Conservation (phyloP, 1,284 basidiomycete species). For the Cryptococcus jaspeensis region DNA sequence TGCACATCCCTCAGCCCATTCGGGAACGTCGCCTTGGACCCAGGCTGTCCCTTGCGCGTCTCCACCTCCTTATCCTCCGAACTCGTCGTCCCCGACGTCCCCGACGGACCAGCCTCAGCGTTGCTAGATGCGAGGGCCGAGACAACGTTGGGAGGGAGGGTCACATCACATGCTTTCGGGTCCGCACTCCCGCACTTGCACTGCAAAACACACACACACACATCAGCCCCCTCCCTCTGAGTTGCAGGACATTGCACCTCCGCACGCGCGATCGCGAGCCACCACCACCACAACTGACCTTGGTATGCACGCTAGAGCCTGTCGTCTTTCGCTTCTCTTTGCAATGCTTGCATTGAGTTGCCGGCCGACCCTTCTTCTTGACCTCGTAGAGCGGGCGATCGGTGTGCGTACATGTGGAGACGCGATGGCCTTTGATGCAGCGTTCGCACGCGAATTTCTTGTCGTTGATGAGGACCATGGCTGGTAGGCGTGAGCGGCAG, state of each 20-base stretch:
- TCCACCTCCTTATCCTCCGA: conserved; percentile 16
- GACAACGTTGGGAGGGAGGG: neutral
- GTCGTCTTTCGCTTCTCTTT: conserved; percentile 64
- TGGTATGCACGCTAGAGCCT: conserved; percentile 51
- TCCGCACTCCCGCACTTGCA: conserved; percentile 52
- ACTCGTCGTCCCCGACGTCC: no score
- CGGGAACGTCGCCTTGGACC: conserved; percentile 46
- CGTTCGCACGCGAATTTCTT: conserved; percentile 70
- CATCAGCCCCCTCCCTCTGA: conserved; percentile 12
- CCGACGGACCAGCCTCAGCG: neutral
- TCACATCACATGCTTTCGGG: conserved; percentile 4
- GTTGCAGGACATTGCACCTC: no score
- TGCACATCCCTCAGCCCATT: conserved; percentile 52
- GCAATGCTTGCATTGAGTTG: conserved; percentile 76
- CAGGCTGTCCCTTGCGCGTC: conserved; percentile 44
- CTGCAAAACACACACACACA: conserved; percentile 26
- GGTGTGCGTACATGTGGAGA: conserved; percentile 70
- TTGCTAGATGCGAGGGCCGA: neutral
- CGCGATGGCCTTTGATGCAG: conserved; percentile 79
- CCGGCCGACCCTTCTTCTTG: conserved; percentile 72
- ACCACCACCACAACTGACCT: conserved; percentile 20
- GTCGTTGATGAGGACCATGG: conserved; percentile 68
- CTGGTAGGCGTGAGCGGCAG: neutral
- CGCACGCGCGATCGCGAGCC: no score
- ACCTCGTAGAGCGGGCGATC: conserved; percentile 75